Evolutionary conservation across 164 flowering plant genomes (phyloP).

Genomic region (Umbellularia californica): DNA sequence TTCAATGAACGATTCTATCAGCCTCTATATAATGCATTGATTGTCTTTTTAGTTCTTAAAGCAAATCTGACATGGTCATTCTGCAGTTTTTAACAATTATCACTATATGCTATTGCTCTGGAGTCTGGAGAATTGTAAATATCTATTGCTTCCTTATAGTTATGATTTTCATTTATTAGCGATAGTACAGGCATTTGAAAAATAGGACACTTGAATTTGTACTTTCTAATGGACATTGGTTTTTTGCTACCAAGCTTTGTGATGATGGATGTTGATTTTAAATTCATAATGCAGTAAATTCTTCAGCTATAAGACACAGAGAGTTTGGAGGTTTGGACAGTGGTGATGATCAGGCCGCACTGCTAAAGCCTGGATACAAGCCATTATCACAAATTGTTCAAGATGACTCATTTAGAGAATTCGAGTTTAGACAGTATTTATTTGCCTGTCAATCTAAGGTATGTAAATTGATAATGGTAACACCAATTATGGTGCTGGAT

Average conservation of each 20-base stretch:
- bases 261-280: constrained; percentile 3
- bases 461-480: constrained; percentile 11
- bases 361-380: constrained; percentile 70
- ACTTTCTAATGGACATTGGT: neutral
- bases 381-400: constrained; percentile 76
- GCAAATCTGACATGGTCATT: too few species aligned
- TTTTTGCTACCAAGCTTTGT: neutral
- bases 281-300: constrained; percentile 49
- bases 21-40: too few species aligned
- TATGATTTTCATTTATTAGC: neutral
- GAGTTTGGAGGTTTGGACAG: constrained; percentile 82
- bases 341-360: constrained; percentile 89
- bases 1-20: too few species aligned
- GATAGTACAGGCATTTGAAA: neutral
- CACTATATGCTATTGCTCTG: neutral
- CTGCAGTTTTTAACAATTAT: too few species aligned
- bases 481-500: neutral
- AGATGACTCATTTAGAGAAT: constrained; percentile 96
- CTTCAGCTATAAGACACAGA: constrained; percentile 46
- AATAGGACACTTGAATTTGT: neutral
- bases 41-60: too few species aligned
- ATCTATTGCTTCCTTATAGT: neutral
- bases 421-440: constrained; percentile 94
- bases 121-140: neutral
- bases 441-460: constrained; percentile 97